Evolutionary conservation across 1,139 yeast species (phyloP).

Genomic region (Saccharomyces pastorianus): DNA sequence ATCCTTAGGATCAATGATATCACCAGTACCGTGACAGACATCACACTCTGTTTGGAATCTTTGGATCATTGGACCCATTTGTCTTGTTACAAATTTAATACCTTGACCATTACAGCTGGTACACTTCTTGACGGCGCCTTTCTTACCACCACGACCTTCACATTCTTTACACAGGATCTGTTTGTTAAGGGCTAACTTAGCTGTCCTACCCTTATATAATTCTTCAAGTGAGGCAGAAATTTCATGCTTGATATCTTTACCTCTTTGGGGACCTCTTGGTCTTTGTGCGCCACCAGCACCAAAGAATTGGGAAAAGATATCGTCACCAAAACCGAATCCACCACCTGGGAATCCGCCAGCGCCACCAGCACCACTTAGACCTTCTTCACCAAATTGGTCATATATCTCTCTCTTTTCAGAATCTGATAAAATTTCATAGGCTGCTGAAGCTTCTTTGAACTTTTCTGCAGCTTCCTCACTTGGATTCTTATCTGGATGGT

Average conservation of each 20-base stretch:
- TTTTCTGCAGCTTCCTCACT: conserved; percentile 92
- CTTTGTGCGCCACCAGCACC: conserved; percentile 56
- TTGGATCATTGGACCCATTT: conserved; percentile 99
- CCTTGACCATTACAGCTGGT: conserved; percentile 83
- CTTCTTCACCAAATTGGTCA: conserved; percentile 90
- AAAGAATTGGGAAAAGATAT: conserved; percentile 88
- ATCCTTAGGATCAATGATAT: conserved; percentile 78
- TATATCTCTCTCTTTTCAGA: conserved; percentile 81
- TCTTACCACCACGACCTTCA: conserved; percentile 95
- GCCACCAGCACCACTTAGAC: conserved; percentile 67
- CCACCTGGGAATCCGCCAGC: conserved; percentile 52
- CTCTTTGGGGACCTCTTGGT: conserved; percentile 80
- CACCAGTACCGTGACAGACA: conserved; percentile 88
- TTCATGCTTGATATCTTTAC: conserved; percentile 87
- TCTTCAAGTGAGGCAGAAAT: conserved; percentile 84
- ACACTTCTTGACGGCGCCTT: conserved; percentile 85
- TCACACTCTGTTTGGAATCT: conserved; percentile 95
- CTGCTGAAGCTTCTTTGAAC: conserved; percentile 84
- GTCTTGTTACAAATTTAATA: conserved; percentile 86
- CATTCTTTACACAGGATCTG: conserved; percentile 82
- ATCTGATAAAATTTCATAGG: conserved; percentile 83
- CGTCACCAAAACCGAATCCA: conserved; percentile 60
- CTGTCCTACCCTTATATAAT: conserved; percentile 86
- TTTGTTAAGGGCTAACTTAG: conserved; percentile 89
- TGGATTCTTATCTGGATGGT: conserved; percentile 91